These are phyloP conservation scores for Nakazawaea anatomiae DNA, from an alignment of 805 yeast species.

Conservation along the genomic window DNA sequence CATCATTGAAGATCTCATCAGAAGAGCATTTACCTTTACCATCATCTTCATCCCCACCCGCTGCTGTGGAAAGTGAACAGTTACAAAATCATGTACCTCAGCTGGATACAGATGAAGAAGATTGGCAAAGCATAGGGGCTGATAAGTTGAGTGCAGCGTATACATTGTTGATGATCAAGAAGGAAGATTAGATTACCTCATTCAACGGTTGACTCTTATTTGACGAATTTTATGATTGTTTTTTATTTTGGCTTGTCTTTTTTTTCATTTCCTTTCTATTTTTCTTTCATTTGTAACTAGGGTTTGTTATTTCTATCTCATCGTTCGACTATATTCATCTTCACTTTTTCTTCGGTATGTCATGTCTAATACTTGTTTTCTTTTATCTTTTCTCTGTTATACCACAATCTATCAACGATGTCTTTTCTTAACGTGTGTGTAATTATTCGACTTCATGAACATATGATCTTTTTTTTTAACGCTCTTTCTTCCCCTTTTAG, in stretches of 20 bases:
- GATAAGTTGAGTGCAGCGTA: conserved; percentile 18
- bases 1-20: conserved; percentile 6
- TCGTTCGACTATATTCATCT: too few relatives aligned
- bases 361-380: too few relatives aligned
- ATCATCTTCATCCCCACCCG: conserved; percentile 13
- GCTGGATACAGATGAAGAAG: conserved; percentile 93
- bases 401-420: too few relatives aligned
- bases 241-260: not conserved
- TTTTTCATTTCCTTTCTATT: too few relatives aligned
- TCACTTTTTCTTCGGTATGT: too few relatives aligned
- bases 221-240: not conserved
- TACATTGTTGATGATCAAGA: conserved; percentile 10
- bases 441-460: too few relatives aligned
- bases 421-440: too few relatives aligned
- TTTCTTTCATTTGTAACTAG: too few relatives aligned
- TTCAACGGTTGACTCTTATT: too few relatives aligned
- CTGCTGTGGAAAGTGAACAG: conserved; percentile 4
- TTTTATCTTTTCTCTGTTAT: too few relatives aligned
- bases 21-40: conserved; percentile 10
- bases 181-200: not conserved
- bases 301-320: too few relatives aligned
- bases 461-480: not conserved
- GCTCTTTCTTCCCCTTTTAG: not conserved
- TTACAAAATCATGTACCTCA: conserved; percentile 15
- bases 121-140: conserved; percentile 91